Conservation (phyloP, 345 rosid genomes). For the Carallia brachiata region DNA sequence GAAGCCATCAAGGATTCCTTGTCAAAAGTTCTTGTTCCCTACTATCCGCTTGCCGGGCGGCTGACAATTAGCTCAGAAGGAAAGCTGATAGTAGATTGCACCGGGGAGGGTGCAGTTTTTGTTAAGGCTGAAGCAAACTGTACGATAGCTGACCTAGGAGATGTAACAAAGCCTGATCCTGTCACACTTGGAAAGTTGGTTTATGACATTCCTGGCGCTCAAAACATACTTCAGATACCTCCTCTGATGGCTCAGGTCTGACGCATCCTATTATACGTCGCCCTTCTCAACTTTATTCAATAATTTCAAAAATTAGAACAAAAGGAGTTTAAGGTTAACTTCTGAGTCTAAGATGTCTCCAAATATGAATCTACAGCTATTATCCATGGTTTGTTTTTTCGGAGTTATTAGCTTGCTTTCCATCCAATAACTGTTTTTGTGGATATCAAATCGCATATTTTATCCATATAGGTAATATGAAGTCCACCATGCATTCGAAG, state of each 20-base stretch:
- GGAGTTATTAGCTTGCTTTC: neutral
- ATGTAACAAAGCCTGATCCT: constrained; percentile 76
- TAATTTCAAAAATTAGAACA: too few species aligned
- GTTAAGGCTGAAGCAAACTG: constrained; percentile 84
- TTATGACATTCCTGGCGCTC: constrained; percentile 75
- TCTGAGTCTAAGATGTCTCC: neutral
- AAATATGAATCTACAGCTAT: neutral
- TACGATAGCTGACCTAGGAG: constrained; percentile 63
- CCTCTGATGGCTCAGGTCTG: constrained; percentile 88
- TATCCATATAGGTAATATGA: neutral
- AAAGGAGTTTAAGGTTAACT: too few species aligned
- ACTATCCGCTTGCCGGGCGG: constrained; percentile 78
- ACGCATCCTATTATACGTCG: neutral
- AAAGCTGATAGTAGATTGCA: constrained; percentile 72
- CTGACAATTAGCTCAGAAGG: constrained; percentile 40
- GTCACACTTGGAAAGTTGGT: constrained; percentile 75
- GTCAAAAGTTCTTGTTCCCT: constrained; percentile 69
- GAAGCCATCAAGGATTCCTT: constrained; percentile 68
- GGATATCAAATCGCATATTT: neutral
- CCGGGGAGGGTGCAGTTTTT: constrained; percentile 78
- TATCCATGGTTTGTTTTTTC: neutral
- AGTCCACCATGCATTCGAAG: neutral
- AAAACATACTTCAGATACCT: constrained; percentile 82
- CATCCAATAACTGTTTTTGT: neutral
- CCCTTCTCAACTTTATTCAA: neutral